Conservation (phyloP, 495 filamentous ascomycete species). For the Daldinia grandis region DNA sequence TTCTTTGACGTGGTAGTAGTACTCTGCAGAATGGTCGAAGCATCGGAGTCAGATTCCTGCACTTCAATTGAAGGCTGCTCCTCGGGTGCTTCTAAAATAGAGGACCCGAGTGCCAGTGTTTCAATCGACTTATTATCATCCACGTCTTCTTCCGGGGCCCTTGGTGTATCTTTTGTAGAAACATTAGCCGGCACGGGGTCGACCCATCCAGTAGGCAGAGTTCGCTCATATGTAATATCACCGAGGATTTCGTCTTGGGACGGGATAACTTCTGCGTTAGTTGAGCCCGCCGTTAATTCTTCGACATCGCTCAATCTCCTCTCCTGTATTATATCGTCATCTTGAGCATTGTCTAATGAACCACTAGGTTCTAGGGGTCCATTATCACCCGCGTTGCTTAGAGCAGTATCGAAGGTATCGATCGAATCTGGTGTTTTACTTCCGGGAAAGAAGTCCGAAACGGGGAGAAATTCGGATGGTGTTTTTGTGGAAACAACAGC, state of each 20-base stretch:
- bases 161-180: neutral
- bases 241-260: slow-evolving; percentile 26
- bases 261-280: slow-evolving; percentile 2
- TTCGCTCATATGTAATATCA: slow-evolving; percentile 1
- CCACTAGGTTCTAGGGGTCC: neutral
- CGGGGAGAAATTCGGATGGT: slow-evolving; percentile 1
- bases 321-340: neutral
- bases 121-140: neutral
- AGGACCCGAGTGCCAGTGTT: neutral
- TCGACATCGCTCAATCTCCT: neutral
- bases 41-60: slow-evolving; percentile 18
- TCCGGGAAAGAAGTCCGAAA: slow-evolving; percentile 2
- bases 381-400: slow-evolving; percentile 2
- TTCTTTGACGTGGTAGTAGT: slow-evolving; percentile 37
- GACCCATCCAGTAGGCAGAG: neutral
- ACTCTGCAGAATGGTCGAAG: slow-evolving; percentile 20
- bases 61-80: slow-evolving; percentile 4
- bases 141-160: neutral
- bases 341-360: slow-evolving; percentile 11
- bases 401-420: slow-evolving; percentile 20
- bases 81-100: neutral
- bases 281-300: neutral
- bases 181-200: neutral
- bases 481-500: neutral
- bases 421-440: slow-evolving; percentile 2